These are phyloP conservation scores for Flaveria linearis DNA, from an alignment of 129 eudicot genomes.

Conservation along the genomic window DNA sequence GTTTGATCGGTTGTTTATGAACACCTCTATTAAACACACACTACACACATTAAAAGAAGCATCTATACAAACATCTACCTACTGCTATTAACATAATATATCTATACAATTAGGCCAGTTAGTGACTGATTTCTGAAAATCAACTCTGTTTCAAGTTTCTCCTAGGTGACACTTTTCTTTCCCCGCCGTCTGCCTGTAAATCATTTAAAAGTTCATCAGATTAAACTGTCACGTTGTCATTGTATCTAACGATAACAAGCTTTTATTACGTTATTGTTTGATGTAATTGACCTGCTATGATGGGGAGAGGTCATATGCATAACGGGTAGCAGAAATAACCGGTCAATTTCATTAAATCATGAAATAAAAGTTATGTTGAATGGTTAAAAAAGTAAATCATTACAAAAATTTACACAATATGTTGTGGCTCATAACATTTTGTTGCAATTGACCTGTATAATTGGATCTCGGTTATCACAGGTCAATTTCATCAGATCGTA, in stretches of 20 bases:
- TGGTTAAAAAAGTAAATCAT: no score
- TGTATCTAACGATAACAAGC: no score
- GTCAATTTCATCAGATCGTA: no score
- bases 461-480: no score
- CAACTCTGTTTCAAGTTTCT: slow-evolving; percentile 30
- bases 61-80: slow-evolving; percentile 20
- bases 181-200: slow-evolving; percentile 31
- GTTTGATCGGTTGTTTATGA: background rate
- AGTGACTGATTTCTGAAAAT: background rate
- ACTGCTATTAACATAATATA: slow-evolving; percentile 28
- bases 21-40: background rate
- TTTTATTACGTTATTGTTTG: no score
- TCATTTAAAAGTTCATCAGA: background rate
- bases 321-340: no score
- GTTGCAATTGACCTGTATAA: background rate
- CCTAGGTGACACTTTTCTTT: slow-evolving; percentile 22
- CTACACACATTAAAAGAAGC: background rate
- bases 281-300: background rate
- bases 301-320: no score
- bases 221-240: no score
- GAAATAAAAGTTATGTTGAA: no score
- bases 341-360: no score
- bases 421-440: background rate
- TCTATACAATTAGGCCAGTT: slow-evolving; percentile 20
- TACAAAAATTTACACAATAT: no score